phyloP scores from a whole-genome alignment of 1,139 yeast genomes.

The Waltiozyma sp. region DNA sequence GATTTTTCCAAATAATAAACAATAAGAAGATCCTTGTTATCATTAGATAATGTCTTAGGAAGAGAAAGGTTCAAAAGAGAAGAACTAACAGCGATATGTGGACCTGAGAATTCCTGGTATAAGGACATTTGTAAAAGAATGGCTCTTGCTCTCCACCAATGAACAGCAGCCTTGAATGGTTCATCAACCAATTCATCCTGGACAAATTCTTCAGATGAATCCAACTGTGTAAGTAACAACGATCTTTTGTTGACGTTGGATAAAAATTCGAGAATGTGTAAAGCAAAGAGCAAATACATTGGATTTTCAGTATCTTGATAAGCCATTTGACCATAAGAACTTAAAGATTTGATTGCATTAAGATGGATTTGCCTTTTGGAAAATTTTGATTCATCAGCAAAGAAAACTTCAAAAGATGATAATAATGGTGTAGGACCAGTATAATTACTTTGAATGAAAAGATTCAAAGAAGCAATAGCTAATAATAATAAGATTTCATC shows the following conservation, averaged over 20 bases:
- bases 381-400: conserved; percentile 8
- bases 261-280: conserved; percentile 40
- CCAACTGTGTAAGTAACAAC: conserved; percentile 18
- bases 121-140: conserved; percentile 52
- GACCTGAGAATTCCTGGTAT: conserved; percentile 45
- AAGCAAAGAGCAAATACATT: conserved; percentile 35
- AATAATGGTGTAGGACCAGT: conserved; percentile 66
- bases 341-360: conserved; percentile 26
- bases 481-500: conserved; percentile 15
- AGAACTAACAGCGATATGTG: conserved; percentile 24
- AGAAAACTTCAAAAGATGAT: conserved; percentile 22
- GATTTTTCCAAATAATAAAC: conserved; percentile 57
- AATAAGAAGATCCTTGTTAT: conserved; percentile 28
- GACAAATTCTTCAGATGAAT: conserved; percentile 9
- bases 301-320: conserved; percentile 53
- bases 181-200: conserved; percentile 19
- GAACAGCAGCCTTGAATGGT: conserved; percentile 32
- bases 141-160: conserved; percentile 70
- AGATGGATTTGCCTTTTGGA: conserved; percentile 13
- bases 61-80: conserved; percentile 19
- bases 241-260: conserved; percentile 24
- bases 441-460: conserved; percentile 65
- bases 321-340: conserved; percentile 51
- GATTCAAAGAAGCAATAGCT: conserved; percentile 53
- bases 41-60: conserved; percentile 7